These are phyloP conservation scores for Saksenaea oblongispora DNA, from an alignment of 371 early-diverging fungal genomes.

Conservation along the genomic window DNA sequence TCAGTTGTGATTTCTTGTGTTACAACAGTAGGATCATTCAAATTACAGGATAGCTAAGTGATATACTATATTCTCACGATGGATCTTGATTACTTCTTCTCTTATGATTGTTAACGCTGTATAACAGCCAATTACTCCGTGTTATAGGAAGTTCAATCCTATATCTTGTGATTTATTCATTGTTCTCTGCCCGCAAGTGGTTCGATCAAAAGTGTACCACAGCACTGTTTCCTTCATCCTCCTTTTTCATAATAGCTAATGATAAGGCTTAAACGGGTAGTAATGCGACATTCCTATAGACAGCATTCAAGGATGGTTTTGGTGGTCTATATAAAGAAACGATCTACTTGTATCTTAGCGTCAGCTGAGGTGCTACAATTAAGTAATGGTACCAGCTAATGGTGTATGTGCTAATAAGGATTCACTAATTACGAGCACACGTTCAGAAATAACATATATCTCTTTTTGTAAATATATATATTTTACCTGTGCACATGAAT, in stretches of 20 bases:
- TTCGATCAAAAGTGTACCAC: too few relatives aligned
- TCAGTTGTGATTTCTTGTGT: conserved; percentile 3
- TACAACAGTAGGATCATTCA: neutral
- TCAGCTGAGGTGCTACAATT: neutral
- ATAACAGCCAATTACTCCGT: too few relatives aligned
- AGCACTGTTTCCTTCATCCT: too few relatives aligned
- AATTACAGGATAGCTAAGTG: neutral
- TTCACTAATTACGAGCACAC: too few relatives aligned
- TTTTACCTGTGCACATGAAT: too few relatives aligned
- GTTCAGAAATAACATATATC: too few relatives aligned
- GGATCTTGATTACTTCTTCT: neutral
- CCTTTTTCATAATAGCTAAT: neutral
- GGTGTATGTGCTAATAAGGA: too few relatives aligned
- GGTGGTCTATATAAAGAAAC: neutral
- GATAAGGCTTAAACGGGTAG: neutral
- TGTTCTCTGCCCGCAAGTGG: too few relatives aligned
- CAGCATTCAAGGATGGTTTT: neutral
- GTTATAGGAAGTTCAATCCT: too few relatives aligned
- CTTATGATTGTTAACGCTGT: neutral
- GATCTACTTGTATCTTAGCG: neutral
- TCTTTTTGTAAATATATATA: too few relatives aligned
- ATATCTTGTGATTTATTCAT: too few relatives aligned
- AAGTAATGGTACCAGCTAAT: too few relatives aligned
- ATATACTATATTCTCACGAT: neutral
- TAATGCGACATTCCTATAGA: neutral